Percentiles rank a stretch among this genome's conserved stretches.
phyloP scores from a whole-genome alignment of 192 early-diverging fungal species.

The Tieghemiomyces parasiticus region DNA sequence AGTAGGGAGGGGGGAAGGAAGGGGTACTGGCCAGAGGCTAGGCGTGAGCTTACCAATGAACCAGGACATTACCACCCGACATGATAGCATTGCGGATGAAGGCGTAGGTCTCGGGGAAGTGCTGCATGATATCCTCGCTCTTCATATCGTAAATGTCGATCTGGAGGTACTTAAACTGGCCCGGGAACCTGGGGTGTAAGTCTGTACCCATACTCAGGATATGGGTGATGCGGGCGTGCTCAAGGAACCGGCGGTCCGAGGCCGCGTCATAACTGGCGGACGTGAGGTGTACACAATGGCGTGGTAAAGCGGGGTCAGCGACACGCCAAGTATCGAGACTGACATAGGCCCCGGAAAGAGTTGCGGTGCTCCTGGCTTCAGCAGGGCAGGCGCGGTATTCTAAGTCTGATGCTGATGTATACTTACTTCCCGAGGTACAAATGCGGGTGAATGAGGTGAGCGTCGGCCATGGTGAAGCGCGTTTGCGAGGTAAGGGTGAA shows the following conservation, averaged over 20 bases:
- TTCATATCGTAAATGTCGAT: conserved; percentile 43
- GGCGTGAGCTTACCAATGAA: conserved; percentile 51
- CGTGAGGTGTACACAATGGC: no score
- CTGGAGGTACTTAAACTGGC: conserved; percentile 33
- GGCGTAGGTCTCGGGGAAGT: conserved; percentile 42
- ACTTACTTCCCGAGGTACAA: neutral
- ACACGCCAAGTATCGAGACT: no score
- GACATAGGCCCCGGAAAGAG: no score
- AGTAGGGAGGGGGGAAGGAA: no score
- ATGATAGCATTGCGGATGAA: conserved; percentile 38
- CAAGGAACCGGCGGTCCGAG: neutral
- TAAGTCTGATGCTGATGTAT: no score
- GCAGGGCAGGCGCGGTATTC: no score
- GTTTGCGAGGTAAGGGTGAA: no score
- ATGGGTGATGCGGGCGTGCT: conserved; percentile 22
- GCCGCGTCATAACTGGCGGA: conserved; percentile 1
- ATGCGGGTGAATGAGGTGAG: neutral
- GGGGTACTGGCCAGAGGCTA: no score
- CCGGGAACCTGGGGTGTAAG: conserved; percentile 20
- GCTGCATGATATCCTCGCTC: conserved; percentile 49
- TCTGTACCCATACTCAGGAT: conserved; percentile 23
- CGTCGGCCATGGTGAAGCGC: neutral
- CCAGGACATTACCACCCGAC: conserved; percentile 35
- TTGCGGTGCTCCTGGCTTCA: no score
- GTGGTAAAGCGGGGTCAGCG: no score